Conservation (phyloP, 2,329 filamentous ascomycete genomes). For the Aspergillus sp. region DNA sequence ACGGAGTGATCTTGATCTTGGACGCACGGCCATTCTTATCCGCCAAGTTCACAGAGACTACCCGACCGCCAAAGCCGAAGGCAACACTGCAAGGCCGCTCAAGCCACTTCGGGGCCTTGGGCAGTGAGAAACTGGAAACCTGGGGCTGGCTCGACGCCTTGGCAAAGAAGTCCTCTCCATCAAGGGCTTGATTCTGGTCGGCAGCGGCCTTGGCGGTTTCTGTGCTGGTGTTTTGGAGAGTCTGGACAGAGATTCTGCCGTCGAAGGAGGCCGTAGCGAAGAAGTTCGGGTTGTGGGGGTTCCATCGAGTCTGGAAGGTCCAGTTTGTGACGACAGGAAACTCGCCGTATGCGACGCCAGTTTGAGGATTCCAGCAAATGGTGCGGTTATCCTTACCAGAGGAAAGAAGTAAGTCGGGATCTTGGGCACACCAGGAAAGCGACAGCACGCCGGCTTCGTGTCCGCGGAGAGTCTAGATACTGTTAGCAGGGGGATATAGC, state of each 20-base stretch:
- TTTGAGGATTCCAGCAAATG: slow-evolving; percentile 94
- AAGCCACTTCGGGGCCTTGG: slow-evolving; percentile 87
- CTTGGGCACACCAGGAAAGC: slow-evolving; percentile 92
- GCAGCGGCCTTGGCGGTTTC: slow-evolving; percentile 65
- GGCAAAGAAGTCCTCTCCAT: slow-evolving; percentile 95
- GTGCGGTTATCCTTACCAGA: slow-evolving; percentile 97
- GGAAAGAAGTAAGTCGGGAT: slow-evolving; percentile 85
- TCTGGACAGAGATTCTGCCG: slow-evolving; percentile 92
- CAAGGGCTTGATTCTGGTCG: slow-evolving; percentile 70
- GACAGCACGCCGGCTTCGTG: slow-evolving; percentile 94
- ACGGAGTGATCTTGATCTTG: slow-evolving; percentile 82
- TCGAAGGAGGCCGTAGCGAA: slow-evolving; percentile 97
- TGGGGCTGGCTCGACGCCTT: slow-evolving; percentile 92
- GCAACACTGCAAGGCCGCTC: slow-evolving; percentile 82
- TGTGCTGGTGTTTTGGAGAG: slow-evolving; percentile 89
- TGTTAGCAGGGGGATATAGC: slow-evolving; percentile 20
- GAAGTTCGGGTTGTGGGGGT: slow-evolving; percentile 88
- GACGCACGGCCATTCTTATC: slow-evolving; percentile 71
- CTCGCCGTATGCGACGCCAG: slow-evolving; percentile 83
- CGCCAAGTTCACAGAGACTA: slow-evolving; percentile 71
- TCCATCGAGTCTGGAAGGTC: slow-evolving; percentile 95
- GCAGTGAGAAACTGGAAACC: slow-evolving; percentile 83
- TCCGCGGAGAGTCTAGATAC: slow-evolving; percentile 72
- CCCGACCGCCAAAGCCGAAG: slow-evolving; percentile 94
- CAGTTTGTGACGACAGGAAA: slow-evolving; percentile 99